These are phyloP conservation scores for Solanum sejunctum DNA, from an alignment of 257 asterid species.

Conservation along the genomic window DNA sequence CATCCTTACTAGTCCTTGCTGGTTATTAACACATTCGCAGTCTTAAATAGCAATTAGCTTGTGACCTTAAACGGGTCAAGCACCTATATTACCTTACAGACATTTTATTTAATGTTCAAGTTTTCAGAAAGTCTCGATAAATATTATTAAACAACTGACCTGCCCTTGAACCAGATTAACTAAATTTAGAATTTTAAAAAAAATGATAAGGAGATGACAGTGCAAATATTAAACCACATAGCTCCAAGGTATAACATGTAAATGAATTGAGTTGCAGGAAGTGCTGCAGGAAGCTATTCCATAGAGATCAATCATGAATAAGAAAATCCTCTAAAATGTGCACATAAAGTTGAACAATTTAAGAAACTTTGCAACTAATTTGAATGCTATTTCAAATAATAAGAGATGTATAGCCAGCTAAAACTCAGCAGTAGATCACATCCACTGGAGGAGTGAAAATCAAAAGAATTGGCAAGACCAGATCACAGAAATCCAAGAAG, in stretches of 20 bases:
- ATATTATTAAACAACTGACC: not conserved
- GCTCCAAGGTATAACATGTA: not conserved
- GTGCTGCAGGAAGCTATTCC: not conserved
- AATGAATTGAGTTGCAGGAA: not conserved
- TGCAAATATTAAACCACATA: not conserved
- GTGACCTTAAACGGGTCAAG: not conserved
- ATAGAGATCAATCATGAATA: not conserved
- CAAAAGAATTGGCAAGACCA: not conserved
- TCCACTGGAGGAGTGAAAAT: not conserved
- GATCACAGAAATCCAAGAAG: not conserved
- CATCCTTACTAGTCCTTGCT: not conserved
- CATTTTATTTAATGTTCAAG: not conserved
- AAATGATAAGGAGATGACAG: not conserved
- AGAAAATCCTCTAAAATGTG: not conserved
- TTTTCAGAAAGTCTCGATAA: not conserved
- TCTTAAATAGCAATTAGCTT: not conserved
- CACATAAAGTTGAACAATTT: not conserved
- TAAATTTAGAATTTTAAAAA: not conserved
- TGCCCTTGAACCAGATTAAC: not conserved
- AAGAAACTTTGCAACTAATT: not conserved
- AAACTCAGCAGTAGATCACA: not conserved
- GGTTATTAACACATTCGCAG: not conserved
- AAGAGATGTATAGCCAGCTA: not conserved
- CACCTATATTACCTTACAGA: not conserved
- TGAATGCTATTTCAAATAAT: not conserved